Conservation (phyloP, 148 eudicot genomes). For the Selenicereus undatus region DNA sequence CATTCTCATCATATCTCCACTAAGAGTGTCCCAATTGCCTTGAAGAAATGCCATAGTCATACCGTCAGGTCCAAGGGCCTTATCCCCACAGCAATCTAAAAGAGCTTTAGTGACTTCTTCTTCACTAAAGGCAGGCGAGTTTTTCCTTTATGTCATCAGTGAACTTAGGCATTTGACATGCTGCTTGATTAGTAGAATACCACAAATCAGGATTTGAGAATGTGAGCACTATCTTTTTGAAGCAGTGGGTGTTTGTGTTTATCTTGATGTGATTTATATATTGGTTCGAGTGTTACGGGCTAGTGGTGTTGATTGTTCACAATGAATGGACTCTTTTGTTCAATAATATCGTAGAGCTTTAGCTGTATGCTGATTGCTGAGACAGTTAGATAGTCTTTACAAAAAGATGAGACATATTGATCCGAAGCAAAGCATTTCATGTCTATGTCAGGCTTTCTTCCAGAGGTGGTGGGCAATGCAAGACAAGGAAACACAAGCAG, state of each 20-base stretch:
- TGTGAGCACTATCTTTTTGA: background rate
- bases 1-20: no score
- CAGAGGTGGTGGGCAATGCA: slow-evolving; percentile 79
- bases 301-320: background rate
- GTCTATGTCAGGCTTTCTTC: slow-evolving; percentile 65
- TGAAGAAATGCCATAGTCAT: no score
- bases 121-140: no score
- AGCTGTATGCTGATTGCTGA: background rate
- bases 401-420: background rate
- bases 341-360: background rate
- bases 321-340: background rate
- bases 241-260: background rate
- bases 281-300: background rate
- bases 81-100: no score
- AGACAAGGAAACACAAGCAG: slow-evolving; percentile 41
- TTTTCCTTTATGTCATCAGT: no score
- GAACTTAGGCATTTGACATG: background rate
- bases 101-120: no score
- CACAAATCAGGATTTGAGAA: background rate
- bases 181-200: background rate
- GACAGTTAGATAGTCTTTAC: background rate
- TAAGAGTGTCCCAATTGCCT: no score
- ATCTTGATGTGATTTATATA: background rate
- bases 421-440: background rate
- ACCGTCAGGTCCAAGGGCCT: no score